A percentile compares a stretch with the other conserved stretches of the same genome.
Evolutionary conservation across 306 rosid genomes (phyloP).

Genomic region (Hylodesmum podocarpum): DNA sequence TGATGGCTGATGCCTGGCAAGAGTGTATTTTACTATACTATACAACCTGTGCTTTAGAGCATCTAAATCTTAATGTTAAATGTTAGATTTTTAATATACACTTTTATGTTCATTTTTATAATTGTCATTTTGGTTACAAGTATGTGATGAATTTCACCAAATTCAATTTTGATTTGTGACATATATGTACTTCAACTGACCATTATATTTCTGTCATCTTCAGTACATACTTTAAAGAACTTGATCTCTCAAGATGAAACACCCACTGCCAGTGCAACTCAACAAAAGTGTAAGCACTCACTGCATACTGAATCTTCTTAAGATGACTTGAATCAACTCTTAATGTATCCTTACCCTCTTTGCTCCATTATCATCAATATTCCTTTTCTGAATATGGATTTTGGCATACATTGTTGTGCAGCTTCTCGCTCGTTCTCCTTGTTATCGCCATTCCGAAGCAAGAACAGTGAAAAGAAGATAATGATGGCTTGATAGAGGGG

Average conservation of each 20-base stretch:
- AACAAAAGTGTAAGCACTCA: conserved; percentile 72
- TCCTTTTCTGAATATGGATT: conserved; percentile 21
- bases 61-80: background rate
- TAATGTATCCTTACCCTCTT: background rate
- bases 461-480: conserved; percentile 74
- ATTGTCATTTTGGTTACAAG: background rate
- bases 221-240: conserved; percentile 85
- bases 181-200: conserved; percentile 22
- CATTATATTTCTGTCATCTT: conserved; percentile 25
- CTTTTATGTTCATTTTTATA: background rate
- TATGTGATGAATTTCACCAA: background rate
- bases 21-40: background rate
- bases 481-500: conserved; percentile 44
- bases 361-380: background rate
- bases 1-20: background rate
- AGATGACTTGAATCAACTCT: background rate
- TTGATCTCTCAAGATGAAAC: conserved; percentile 87
- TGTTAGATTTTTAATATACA: background rate
- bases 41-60: background rate
- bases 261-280: conserved; percentile 54
- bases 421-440: conserved; percentile 91
- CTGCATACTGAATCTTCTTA: conserved; percentile 5
- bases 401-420: conserved; percentile 38
- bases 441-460: conserved; percentile 90
- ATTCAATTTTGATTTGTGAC: conserved; percentile 4